Evolutionary conservation across 805 yeast genomes (phyloP).

Genomic region (Candida sanyiensis): DNA sequence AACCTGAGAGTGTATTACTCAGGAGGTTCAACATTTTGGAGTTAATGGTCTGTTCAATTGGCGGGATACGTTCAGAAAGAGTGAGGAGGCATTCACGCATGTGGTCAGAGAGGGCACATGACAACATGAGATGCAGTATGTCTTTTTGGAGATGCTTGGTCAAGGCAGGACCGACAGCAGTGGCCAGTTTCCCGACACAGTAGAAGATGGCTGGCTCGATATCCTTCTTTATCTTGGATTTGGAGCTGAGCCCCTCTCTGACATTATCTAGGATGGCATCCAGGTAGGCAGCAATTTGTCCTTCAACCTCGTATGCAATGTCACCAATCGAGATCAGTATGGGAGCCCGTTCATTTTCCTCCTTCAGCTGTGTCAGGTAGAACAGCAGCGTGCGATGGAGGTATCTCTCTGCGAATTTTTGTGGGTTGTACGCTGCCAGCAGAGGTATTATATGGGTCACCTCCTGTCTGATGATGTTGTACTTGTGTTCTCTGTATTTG

Average conservation of each 20-base stretch:
- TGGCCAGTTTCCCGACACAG: conserved; percentile 80
- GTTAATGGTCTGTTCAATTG: conserved; percentile 67
- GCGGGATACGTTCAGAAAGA: conserved; percentile 69
- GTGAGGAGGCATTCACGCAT: conserved; percentile 71
- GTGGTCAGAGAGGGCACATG: conserved; percentile 78
- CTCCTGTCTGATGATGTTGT: conserved; percentile 71
- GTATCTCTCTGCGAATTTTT: conserved; percentile 70
- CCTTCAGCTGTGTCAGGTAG: conserved; percentile 71
- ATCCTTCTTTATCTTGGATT: conserved; percentile 53
- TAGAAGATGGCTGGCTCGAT: conserved; percentile 83
- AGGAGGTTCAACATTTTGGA: conserved; percentile 64
- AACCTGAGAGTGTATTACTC: conserved; percentile 75
- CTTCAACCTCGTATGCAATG: conserved; percentile 67
- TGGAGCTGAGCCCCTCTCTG: conserved; percentile 62
- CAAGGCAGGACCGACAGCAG: conserved; percentile 88
- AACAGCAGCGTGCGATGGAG: conserved; percentile 74
- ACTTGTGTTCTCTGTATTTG: conserved; percentile 71
- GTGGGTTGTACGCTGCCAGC: conserved; percentile 72
- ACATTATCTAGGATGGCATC: conserved; percentile 83
- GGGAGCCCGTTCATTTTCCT: conserved; percentile 68
- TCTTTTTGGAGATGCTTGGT: conserved; percentile 84
- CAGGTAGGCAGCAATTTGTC: conserved; percentile 79
- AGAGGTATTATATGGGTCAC: conserved; percentile 80
- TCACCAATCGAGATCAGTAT: conserved; percentile 80
- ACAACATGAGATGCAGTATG: conserved; percentile 68